A percentile compares a stretch with the other conserved stretches of the same genome.
Conservation (phyloP, 2,329 filamentous ascomycete species). For the Gnomoniopsis smithogilvyi region DNA sequence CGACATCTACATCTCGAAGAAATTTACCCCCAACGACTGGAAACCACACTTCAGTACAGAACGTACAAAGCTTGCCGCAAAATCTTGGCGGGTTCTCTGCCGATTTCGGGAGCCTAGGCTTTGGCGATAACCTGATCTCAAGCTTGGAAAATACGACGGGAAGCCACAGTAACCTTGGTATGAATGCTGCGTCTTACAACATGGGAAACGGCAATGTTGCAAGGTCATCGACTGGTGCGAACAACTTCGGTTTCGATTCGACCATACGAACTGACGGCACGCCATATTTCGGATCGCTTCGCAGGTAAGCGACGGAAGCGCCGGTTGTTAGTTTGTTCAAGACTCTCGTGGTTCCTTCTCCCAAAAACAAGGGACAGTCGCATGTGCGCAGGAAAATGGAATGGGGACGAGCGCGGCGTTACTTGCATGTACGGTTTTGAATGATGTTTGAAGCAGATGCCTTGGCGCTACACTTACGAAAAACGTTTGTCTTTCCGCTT, state of each 20-base stretch:
- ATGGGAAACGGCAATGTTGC: slow-evolving; percentile 23
- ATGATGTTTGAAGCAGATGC: not conserved
- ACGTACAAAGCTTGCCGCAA: slow-evolving; percentile 18
- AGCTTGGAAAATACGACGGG: slow-evolving; percentile 25
- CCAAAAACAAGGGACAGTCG: not conserved
- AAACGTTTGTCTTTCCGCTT: not conserved
- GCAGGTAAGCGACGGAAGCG: slow-evolving; percentile 14
- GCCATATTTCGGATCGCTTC: slow-evolving; percentile 21
- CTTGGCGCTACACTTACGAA: not conserved
- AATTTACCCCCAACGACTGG: slow-evolving; percentile 13
- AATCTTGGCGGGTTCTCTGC: slow-evolving; percentile 21
- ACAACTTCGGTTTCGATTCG: slow-evolving; percentile 27
- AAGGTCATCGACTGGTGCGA: slow-evolving; percentile 22
- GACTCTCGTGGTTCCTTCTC: not conserved
- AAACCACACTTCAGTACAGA: slow-evolving; percentile 13
- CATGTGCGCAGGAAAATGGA: not conserved
- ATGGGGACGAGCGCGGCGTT: not conserved
- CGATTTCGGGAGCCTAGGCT: slow-evolving; percentile 23
- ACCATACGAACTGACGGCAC: slow-evolving; percentile 15
- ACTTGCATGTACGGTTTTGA: not conserved
- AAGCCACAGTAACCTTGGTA: slow-evolving; percentile 21
- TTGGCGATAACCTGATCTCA: slow-evolving; percentile 23
- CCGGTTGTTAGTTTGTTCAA: too few species aligned
- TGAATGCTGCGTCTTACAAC: slow-evolving; percentile 25
- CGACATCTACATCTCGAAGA: slow-evolving; percentile 6